phyloP scores from a whole-genome alignment of 2,329 filamentous ascomycete species.

The Tolypocladium ovalisporum region DNA sequence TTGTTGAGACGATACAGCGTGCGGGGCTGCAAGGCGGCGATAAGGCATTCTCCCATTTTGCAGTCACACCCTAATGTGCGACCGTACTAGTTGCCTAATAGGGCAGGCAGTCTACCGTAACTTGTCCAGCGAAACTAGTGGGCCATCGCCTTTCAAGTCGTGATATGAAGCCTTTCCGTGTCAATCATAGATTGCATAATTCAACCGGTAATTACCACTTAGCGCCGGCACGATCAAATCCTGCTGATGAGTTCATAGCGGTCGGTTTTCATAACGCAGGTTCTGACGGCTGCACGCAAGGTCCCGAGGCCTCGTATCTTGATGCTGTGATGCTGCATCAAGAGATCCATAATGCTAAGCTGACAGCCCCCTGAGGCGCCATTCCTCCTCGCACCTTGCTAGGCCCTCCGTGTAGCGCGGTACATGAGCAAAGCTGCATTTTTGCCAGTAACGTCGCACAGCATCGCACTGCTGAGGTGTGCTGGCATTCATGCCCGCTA shows the following conservation, averaged over 20 bases:
- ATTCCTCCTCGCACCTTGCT: conserved; percentile 20
- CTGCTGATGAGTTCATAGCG: background rate
- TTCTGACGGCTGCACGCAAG: background rate
- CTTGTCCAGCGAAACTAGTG: too few species aligned
- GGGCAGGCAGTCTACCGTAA: background rate
- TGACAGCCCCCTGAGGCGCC: conserved; percentile 8
- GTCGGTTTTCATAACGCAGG: background rate
- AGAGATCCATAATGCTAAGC: background rate
- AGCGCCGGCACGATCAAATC: background rate
- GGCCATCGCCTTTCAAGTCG: background rate
- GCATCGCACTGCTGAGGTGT: conserved; percentile 19
- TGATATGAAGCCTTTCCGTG: background rate
- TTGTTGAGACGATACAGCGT: too few species aligned
- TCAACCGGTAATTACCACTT: too few species aligned
- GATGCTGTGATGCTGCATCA: background rate
- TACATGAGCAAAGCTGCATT: conserved; percentile 22
- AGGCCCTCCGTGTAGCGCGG: too few species aligned
- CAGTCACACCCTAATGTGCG: too few species aligned
- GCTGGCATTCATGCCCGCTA: conserved; percentile 24
- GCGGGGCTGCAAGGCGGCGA: too few species aligned
- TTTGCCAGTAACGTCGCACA: conserved; percentile 25
- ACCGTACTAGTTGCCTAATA: background rate
- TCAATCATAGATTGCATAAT: too few species aligned
- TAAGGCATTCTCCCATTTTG: too few species aligned
- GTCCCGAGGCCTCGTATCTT: too few species aligned